Evolutionary conservation across 495 filamentous ascomycete genomes (phyloP), one percentile per base, ranked within the genome.

Genomic region (Annulohypoxylon moriforme): DNA sequence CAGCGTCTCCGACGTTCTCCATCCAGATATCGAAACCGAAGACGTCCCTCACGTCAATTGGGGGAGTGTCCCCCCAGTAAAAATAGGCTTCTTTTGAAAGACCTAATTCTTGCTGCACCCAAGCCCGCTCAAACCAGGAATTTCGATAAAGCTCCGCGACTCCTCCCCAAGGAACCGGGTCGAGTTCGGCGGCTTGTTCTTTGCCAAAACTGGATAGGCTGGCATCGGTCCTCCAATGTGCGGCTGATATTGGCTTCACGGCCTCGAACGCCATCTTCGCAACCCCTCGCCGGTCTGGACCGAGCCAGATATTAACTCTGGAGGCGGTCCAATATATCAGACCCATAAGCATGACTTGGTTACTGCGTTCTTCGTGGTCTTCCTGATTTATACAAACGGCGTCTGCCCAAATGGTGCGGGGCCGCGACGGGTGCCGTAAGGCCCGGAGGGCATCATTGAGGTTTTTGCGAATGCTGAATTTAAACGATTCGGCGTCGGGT

Each of bases 1-100:
- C 50, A 10, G 29, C 27, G n/a, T 55, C 50, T 10, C 50, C 50
- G 11, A 34, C 16, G 50, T n/a, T 9, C 16, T 55, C 50, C 50
- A 55, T 55, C 50, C 50, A 55, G n/a, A 55, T 34, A 20, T 55
- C 50, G 50, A 55, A 55, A 16, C 50, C 29, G 3, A 55, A 55
- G n/a, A 55, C 29, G 3, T 55, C 50, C 29, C 50, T 36, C 16
- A 55, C 50, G 16, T 55, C 50, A 4, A 55, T n/a, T n/a, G 50
- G 50, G 20, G 50, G 29, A 10, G n/a, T 24, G 4, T 55, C 50
- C 10, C 50, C 50, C 50, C 50, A 55, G 29, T 55, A 55, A n/a
- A 55, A 55, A 11, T 36, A 34, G 4, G 50, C 50, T 55, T 55
- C 50, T 20, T 55, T 55, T 7, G 50, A 55, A 34, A 55, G 50